Conservation (phyloP, 306 rosid genomes). For the Astragalus membranaceus region DNA sequence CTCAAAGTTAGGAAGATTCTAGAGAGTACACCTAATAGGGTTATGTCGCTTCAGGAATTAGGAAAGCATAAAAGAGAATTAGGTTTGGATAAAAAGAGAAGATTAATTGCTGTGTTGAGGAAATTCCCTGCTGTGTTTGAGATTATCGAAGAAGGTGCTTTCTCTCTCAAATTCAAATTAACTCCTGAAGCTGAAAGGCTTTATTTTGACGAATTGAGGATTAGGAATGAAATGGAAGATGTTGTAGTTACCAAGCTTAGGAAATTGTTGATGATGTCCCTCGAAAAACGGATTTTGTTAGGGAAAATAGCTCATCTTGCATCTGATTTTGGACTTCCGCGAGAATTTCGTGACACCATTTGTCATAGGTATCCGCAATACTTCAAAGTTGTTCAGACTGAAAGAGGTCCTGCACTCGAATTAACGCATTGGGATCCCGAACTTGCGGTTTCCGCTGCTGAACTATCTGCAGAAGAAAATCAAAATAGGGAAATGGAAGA, state of each 20-base stretch:
- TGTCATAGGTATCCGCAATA: conserved; percentile 78
- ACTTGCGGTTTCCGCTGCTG: conserved; percentile 84
- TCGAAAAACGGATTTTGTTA: conserved; percentile 65
- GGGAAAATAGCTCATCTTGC: conserved; percentile 73
- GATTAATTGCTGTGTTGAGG: conserved; percentile 62
- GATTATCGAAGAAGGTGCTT: conserved; percentile 70
- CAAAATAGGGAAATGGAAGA: conserved; percentile 56
- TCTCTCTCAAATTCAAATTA: conserved; percentile 53
- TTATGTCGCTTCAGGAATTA: conserved; percentile 66
- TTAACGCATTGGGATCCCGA: conserved; percentile 92
- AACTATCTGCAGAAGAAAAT: conserved; percentile 68
- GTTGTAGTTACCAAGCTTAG: conserved; percentile 64
- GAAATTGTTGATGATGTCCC: conserved; percentile 80
- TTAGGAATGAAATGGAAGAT: conserved; percentile 81
- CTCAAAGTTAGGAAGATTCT: conserved; percentile 67
- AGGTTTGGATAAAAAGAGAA: conserved; percentile 54
- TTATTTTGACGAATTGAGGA: conserved; percentile 65
- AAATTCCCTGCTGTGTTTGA: conserved; percentile 78
- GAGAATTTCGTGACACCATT: conserved; percentile 74
- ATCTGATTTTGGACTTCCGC: conserved; percentile 70
- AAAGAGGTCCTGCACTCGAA: conserved; percentile 69
- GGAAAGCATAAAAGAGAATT: conserved; percentile 69
- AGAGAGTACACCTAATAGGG: conserved; percentile 52
- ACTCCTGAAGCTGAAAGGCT: conserved; percentile 73
- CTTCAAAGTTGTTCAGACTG: conserved; percentile 72